Evolutionary conservation across 2,329 filamentous ascomycete species (phyloP).

Genomic region (Aaosphaeria arxii): DNA sequence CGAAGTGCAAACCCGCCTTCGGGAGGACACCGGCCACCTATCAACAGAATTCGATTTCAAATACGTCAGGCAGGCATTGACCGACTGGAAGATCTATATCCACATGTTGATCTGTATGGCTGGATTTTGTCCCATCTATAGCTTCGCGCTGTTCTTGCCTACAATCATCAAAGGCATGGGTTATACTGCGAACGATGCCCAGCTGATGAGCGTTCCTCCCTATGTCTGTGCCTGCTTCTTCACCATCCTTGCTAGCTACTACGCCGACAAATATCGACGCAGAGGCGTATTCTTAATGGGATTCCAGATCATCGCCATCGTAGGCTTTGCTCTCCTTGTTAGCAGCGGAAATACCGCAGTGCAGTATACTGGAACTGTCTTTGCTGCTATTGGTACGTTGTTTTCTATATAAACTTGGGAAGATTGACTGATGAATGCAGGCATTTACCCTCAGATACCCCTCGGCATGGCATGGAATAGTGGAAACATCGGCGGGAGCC

Average conservation of each 20-base stretch:
- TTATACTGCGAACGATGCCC: slow-evolving; percentile 56
- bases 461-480: slow-evolving; percentile 58
- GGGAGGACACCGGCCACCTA: slow-evolving; percentile 57
- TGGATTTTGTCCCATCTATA: slow-evolving; percentile 43
- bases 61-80: slow-evolving; percentile 36
- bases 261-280: slow-evolving; percentile 24
- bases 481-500: slow-evolving; percentile 55
- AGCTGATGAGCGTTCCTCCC: slow-evolving; percentile 63
- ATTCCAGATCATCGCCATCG: slow-evolving; percentile 53
- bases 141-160: slow-evolving; percentile 45
- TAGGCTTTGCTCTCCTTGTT: slow-evolving; percentile 35
- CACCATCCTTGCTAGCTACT: slow-evolving; percentile 28
- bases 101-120: slow-evolving; percentile 41
- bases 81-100: slow-evolving; percentile 44
- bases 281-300: slow-evolving; percentile 29
- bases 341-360: slow-evolving; percentile 22
- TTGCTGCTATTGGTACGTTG: slow-evolving; percentile 20
- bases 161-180: slow-evolving; percentile 65
- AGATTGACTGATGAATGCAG: slow-evolving; percentile 12
- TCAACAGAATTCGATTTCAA: slow-evolving; percentile 38
- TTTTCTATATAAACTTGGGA: background rate
- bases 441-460: slow-evolving; percentile 56
- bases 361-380: slow-evolving; percentile 33
- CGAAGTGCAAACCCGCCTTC: slow-evolving; percentile 56
- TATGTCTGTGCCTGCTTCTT: slow-evolving; percentile 51